A percentile compares a stretch with the other conserved stretches of the same genome.
Evolutionary conservation across 2,329 filamentous ascomycete species (phyloP).

Genomic region (Diaporthe destruens): DNA sequence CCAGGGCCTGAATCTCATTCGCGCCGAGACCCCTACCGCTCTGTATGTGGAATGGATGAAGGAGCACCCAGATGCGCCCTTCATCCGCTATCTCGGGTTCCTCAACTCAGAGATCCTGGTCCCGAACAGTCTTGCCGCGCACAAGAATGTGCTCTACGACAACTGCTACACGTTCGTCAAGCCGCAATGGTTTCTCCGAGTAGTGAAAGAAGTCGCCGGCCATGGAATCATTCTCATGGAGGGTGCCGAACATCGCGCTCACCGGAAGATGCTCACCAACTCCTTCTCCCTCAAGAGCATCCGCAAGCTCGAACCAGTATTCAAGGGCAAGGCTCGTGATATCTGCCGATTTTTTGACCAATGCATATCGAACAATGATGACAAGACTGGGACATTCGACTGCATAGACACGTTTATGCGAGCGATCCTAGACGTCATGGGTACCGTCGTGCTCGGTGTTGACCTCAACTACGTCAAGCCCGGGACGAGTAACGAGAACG

Average conservation of each 20-base stretch:
- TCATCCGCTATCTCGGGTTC: constrained; percentile 55
- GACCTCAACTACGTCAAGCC: constrained; percentile 46
- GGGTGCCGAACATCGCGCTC: constrained; percentile 51
- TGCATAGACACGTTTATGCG: constrained; percentile 46
- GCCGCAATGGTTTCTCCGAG: constrained; percentile 49
- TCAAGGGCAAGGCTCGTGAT: constrained; percentile 50
- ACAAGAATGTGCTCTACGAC: constrained; percentile 55
- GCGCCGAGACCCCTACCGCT: constrained; percentile 46
- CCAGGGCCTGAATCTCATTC: constrained; percentile 53
- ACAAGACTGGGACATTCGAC: constrained; percentile 11
- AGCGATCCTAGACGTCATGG: constrained; percentile 52
- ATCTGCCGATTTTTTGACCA: constrained; percentile 50
- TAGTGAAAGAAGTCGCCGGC: constrained; percentile 53
- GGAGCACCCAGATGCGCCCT: constrained; percentile 50
- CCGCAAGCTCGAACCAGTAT: constrained; percentile 54
- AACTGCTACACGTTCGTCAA: constrained; percentile 56
- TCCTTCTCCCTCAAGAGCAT: constrained; percentile 54
- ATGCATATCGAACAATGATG: constrained; percentile 41
- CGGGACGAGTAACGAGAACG: background rate
- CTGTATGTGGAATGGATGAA: constrained; percentile 51
- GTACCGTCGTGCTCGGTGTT: constrained; percentile 51
- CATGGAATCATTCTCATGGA: constrained; percentile 54
- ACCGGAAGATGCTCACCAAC: constrained; percentile 51
- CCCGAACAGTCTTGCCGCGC: constrained; percentile 52
- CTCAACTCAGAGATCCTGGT: constrained; percentile 54